These are phyloP conservation scores for Saccharum officinarum DNA, from an alignment of 176 grass and related monocot genomes.

Conservation along the genomic window DNA sequence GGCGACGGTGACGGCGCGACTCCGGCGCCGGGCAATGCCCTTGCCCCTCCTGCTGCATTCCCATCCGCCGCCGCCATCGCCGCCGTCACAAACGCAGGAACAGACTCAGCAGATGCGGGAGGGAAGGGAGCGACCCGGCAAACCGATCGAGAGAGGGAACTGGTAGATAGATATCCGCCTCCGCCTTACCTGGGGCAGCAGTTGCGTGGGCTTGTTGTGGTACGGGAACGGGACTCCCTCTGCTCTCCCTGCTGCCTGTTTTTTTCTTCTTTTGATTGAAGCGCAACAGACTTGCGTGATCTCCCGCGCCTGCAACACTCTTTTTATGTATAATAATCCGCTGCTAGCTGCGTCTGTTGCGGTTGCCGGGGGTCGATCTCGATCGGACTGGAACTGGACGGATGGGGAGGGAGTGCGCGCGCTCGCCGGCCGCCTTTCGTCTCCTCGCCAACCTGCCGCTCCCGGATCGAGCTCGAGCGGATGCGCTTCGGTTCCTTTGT, in stretches of 20 bases:
- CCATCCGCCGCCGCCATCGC: not conserved
- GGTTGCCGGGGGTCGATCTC: no score
- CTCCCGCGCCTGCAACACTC: not conserved
- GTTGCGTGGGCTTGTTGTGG: not conserved
- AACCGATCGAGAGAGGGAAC: not conserved
- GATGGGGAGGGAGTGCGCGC: not conserved
- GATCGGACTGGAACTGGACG: no score
- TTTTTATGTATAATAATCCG: not conserved
- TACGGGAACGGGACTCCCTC: not conserved
- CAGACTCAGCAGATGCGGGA: not conserved
- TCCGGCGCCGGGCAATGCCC: not conserved
- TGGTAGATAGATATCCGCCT: not conserved
- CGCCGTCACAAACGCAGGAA: not conserved
- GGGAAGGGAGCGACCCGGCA: not conserved
- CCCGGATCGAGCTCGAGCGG: not conserved
- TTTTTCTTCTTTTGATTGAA: not conserved
- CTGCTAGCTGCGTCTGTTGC: not conserved
- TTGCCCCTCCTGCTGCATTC: slow-evolving; percentile 11
- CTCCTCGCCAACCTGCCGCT: not conserved
- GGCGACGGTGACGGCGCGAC: not conserved
- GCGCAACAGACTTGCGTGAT: slow-evolving; percentile 15
- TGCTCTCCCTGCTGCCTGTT: not conserved
- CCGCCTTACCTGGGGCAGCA: not conserved
- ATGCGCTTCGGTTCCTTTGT: not conserved
- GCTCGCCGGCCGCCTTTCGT: not conserved